These are phyloP conservation scores for Dujonia santamariae DNA, from an alignment of 1,139 yeast species.

Conservation along the genomic window DNA sequence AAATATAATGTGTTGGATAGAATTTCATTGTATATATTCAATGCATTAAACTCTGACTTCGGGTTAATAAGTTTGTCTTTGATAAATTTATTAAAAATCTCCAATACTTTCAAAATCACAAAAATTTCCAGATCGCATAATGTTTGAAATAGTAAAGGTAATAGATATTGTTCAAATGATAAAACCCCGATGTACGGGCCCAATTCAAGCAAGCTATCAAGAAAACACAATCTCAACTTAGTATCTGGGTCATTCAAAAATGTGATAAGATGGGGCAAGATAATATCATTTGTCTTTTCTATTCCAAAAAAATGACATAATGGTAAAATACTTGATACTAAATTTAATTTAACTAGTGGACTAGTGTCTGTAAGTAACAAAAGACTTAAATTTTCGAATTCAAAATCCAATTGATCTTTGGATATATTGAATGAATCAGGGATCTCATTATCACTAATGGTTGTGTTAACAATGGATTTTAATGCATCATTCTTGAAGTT, in stretches of 20 bases:
- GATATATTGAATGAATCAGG: slow-evolving; percentile 19
- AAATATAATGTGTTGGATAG: slow-evolving; percentile 28
- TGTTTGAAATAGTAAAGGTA: slow-evolving; percentile 82
- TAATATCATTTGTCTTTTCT: slow-evolving; percentile 82
- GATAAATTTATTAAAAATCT: slow-evolving; percentile 49
- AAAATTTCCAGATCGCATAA: slow-evolving; percentile 79
- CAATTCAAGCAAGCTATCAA: slow-evolving; percentile 72
- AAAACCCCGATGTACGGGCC: slow-evolving; percentile 80
- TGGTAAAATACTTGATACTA: slow-evolving; percentile 67
- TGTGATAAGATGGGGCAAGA: slow-evolving; percentile 86
- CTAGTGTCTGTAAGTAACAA: slow-evolving; percentile 67
- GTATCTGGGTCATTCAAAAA: slow-evolving; percentile 80
- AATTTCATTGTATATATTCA: slow-evolving; percentile 39
- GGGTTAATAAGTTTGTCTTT: slow-evolving; percentile 33
- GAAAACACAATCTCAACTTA: slow-evolving; percentile 64
- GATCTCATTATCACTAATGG: slow-evolving; percentile 10
- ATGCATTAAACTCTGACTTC: slow-evolving; percentile 35
- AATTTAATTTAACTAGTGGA: slow-evolving; percentile 63
- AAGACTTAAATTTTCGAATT: slow-evolving; percentile 65
- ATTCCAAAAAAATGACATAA: slow-evolving; percentile 82
- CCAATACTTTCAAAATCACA: slow-evolving; percentile 74
- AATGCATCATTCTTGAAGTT: slow-evolving; percentile 42
- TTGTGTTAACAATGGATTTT: slow-evolving; percentile 12
- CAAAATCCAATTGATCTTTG: slow-evolving; percentile 28
- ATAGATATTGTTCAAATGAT: slow-evolving; percentile 80